Conservation (phyloP, 2,329 filamentous ascomycete species). For the Thelonectria blattea region DNA sequence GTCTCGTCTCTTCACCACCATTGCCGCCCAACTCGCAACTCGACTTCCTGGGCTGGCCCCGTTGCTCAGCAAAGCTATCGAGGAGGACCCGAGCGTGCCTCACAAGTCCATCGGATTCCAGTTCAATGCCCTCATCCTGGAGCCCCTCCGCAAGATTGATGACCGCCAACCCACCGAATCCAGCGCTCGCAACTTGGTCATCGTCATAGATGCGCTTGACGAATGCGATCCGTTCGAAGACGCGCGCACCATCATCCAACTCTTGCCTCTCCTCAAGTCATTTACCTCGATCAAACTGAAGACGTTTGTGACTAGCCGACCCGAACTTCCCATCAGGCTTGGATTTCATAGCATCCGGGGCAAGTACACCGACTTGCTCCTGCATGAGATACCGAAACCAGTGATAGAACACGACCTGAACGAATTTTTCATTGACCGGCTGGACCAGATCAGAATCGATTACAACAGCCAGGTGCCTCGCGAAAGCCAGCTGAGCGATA, state of each 20-base stretch:
- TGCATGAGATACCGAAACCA: not conserved
- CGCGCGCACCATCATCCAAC: too few relatives aligned
- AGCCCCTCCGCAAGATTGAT: constrained; percentile 31
- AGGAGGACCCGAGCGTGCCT: constrained; percentile 40
- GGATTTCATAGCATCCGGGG: not conserved
- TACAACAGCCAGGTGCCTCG: too few relatives aligned
- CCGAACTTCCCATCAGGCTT: not conserved
- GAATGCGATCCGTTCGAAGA: too few relatives aligned
- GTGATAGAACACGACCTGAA: too few relatives aligned
- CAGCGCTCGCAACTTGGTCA: not conserved
- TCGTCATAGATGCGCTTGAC: not conserved
- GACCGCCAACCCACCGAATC: not conserved
- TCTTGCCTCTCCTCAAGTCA: not conserved
- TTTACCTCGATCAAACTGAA: not conserved
- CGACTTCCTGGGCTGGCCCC: constrained; percentile 38
- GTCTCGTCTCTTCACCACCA: constrained; percentile 47
- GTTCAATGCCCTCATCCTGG: constrained; percentile 48
- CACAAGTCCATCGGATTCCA: constrained; percentile 44
- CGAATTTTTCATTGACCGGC: too few relatives aligned
- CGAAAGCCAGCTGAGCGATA: too few relatives aligned
- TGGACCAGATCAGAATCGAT: too few relatives aligned
- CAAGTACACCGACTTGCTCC: not conserved
- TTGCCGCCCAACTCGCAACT: constrained; percentile 44
- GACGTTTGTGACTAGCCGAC: not conserved
- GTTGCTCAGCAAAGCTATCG: constrained; percentile 39